These are phyloP conservation scores for Pichia californica DNA, from an alignment of 805 yeast genomes.

Conservation along the genomic window DNA sequence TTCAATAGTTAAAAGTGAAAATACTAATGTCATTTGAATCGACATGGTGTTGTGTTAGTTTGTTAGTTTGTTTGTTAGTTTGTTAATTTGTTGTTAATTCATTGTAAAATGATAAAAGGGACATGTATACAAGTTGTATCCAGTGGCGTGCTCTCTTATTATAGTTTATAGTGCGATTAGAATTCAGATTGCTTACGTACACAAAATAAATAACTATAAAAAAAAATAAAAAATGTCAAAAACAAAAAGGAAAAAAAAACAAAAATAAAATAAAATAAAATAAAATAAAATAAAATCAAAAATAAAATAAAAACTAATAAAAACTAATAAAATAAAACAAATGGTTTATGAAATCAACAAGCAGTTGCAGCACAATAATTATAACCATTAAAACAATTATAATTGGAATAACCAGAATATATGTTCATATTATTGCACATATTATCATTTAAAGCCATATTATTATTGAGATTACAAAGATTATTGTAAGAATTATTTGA, in stretches of 20 bases:
- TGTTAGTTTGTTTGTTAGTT: no score
- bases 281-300: background rate
- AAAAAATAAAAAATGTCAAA: no score
- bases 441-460: no score
- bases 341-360: conserved; percentile 10
- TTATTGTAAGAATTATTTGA: background rate
- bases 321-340: background rate
- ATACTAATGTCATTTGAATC: conserved; percentile 29
- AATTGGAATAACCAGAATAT: background rate
- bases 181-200: no score
- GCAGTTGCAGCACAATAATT: conserved; percentile 20
- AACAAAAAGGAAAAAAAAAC: background rate
- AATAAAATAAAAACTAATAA: no score
- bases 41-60: conserved; percentile 18
- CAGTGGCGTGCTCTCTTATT: no score
- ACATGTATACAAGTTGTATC: no score
- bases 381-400: background rate
- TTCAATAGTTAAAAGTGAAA: conserved; percentile 38
- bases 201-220: no score
- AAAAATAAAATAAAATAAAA: background rate
- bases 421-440: background rate
- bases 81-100: no score
- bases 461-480: background rate
- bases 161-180: no score
- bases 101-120: background rate